Conservation (phyloP, 495 filamentous ascomycete genomes). For the Trypethelium eluteriae region DNA sequence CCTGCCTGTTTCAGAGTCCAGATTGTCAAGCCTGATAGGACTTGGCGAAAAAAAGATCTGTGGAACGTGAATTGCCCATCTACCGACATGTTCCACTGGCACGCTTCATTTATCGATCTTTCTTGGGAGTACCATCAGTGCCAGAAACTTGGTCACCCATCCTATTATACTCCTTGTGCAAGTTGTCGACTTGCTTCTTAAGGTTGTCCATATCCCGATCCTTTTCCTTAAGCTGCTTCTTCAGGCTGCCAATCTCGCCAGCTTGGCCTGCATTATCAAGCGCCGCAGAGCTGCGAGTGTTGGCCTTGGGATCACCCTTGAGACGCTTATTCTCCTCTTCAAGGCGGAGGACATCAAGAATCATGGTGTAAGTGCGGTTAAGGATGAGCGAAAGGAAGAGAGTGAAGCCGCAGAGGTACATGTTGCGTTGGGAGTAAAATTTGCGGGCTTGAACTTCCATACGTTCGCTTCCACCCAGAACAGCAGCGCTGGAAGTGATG, state of each 20-base stretch:
- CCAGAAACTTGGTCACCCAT: slow-evolving; percentile 70
- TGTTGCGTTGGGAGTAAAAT: slow-evolving; percentile 99
- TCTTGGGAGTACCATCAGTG: slow-evolving; percentile 52
- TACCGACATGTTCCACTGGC: not conserved
- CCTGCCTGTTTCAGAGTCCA: too few species aligned
- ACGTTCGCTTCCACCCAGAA: slow-evolving; percentile 78
- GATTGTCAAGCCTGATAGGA: too few species aligned
- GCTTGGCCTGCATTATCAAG: slow-evolving; percentile 58
- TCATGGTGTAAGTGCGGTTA: slow-evolving; percentile 98
- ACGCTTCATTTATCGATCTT: slow-evolving; percentile 28
- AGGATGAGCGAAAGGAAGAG: slow-evolving; percentile 98
- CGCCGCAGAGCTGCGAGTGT: slow-evolving; percentile 59
- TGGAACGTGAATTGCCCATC: too few species aligned
- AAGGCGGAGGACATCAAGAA: slow-evolving; percentile 84
- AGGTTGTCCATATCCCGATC: slow-evolving; percentile 42
- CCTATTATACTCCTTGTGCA: slow-evolving; percentile 86
- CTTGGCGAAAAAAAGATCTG: too few species aligned
- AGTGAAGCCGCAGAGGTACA: slow-evolving; percentile 99
- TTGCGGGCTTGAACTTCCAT: slow-evolving; percentile 98
- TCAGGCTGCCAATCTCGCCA: slow-evolving; percentile 65
- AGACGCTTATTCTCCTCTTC: slow-evolving; percentile 86
- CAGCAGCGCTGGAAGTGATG: slow-evolving; percentile 41
- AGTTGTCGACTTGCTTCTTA: slow-evolving; percentile 65
- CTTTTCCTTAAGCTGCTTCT: slow-evolving; percentile 45
- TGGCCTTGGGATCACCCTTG: slow-evolving; percentile 64